Percentiles rank a stretch among this genome's conserved stretches.
phyloP scores from a whole-genome alignment of 1,284 basidiomycete species.

The Leccinum huronense region DNA sequence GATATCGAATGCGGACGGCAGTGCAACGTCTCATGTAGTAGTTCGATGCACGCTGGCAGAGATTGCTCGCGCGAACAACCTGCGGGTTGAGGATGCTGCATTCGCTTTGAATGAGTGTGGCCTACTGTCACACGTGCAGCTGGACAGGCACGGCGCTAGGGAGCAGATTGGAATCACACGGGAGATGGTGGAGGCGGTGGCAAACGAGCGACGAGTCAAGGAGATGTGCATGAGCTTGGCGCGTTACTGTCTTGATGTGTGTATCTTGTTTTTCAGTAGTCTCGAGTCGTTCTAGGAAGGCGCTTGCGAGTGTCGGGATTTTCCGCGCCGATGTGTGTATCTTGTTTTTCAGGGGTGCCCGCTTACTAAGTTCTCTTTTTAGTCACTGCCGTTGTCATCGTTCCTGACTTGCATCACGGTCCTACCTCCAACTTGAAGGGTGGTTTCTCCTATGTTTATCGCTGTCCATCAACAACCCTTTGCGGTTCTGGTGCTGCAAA shows the following conservation, averaged over 20 bases:
- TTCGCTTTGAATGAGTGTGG: conserved; percentile 89
- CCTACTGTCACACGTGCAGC: conserved; percentile 51
- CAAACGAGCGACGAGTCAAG: conserved; percentile 62
- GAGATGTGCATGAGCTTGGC: conserved; percentile 56
- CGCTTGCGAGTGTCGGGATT: too few relatives aligned
- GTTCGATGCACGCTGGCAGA: conserved; percentile 67
- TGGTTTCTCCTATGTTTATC: too few relatives aligned
- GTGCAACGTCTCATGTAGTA: conserved; percentile 62
- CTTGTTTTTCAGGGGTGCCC: too few relatives aligned
- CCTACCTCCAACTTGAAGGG: too few relatives aligned
- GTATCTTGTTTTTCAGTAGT: too few relatives aligned
- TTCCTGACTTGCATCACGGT: too few relatives aligned
- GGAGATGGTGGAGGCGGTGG: conserved; percentile 71
- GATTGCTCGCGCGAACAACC: conserved; percentile 76
- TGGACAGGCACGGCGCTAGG: conserved; percentile 9
- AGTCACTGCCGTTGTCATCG: too few relatives aligned
- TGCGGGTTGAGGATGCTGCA: conserved; percentile 83
- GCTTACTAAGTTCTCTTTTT: too few relatives aligned
- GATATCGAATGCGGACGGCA: conserved; percentile 57
- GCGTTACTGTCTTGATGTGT: conserved; percentile 38
- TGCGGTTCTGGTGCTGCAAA: too few relatives aligned
- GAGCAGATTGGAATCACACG: conserved; percentile 58
- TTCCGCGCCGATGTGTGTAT: too few relatives aligned
- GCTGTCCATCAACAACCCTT: too few relatives aligned
- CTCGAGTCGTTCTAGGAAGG: too few relatives aligned